Conservation (phyloP, 176 grass and related monocot genomes). For the Oryza coarctata region DNA sequence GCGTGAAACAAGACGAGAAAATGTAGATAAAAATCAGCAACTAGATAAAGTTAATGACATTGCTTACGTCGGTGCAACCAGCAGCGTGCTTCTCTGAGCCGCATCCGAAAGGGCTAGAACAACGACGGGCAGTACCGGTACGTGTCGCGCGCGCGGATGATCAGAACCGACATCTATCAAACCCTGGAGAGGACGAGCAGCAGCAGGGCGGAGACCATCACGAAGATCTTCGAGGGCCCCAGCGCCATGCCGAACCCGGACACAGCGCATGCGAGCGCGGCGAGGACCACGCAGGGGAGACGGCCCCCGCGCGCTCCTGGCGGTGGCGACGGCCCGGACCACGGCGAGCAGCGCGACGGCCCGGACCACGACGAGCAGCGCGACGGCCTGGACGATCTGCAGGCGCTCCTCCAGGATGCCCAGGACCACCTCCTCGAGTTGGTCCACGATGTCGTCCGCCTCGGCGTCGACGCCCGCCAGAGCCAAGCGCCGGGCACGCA, state of each 20-base stretch:
- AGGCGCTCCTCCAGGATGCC: background rate
- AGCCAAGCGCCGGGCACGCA: background rate
- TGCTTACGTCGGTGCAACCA: background rate
- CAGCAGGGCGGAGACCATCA: slow-evolving; percentile 2
- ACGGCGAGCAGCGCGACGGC: background rate
- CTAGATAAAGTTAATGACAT: background rate
- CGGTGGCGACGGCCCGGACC: background rate
- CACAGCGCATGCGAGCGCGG: background rate
- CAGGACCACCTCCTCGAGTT: background rate
- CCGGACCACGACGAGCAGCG: background rate
- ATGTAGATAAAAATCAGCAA: background rate
- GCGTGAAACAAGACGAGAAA: background rate
- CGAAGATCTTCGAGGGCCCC: background rate
- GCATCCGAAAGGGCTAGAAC: background rate
- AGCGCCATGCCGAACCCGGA: slow-evolving; percentile 20
- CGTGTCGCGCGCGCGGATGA: background rate
- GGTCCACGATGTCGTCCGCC: background rate
- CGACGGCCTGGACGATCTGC: background rate
- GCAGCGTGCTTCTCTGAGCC: too few relatives aligned
- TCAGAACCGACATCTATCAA: too few relatives aligned
- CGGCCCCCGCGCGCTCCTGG: background rate
- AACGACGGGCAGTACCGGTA: background rate
- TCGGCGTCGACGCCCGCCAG: background rate
- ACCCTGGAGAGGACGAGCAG: slow-evolving; percentile 18
- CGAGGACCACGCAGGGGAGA: slow-evolving; percentile 1